Evolutionary conservation across 257 asterid species (phyloP), one percentile per base, ranked within the genome.

Genomic region (Solanum chilense): DNA sequence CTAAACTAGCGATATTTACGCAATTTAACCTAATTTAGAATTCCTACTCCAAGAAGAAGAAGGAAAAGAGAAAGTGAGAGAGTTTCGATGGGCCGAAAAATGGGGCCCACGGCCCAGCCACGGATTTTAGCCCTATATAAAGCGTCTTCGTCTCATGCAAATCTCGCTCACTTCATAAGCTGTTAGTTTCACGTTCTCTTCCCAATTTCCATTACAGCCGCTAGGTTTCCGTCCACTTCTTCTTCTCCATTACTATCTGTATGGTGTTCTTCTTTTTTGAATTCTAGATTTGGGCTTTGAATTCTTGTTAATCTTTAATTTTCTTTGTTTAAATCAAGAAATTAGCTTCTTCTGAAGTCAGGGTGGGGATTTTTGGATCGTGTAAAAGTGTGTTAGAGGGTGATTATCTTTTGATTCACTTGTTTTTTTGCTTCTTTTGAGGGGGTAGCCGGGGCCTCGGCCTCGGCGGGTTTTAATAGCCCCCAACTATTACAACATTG

Each of bases 361-460:
- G 94, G 82, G 98, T 97, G 98, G 98, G 98, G 96, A 93, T 94
- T 88, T 92, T 92, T 47, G 94, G 84, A 83, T 89, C 89, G 33
- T 85, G 91, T 93, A 86, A 87, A 68, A 86, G 91, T 86, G 92
- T 84, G 82, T 52, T 90, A 88, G 95, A 94, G 90, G 31, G 73
- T 89, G 87, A 90, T 91, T 91, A 76, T 93, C 88, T 92, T 95
- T 98, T 95, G 95, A 94, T 91, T 88, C 85, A 85, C 93, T 88
- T 93, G 91, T 69, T 25, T 90, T 83, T 92, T 88, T 91, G 94
- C 99, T 92, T 93, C 98, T 91, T 95, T 95, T 97, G 99, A 94
- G 99, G 99, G 99, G 99, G 99, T 94, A 95, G 99, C 99, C 99
- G 99, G 98, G 99, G 98, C 99, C 90, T 91, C 98, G 98, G 99